Evolutionary conservation across 176 grass and related monocot species (phyloP).

Genomic region (Eragrostis curvula): DNA sequence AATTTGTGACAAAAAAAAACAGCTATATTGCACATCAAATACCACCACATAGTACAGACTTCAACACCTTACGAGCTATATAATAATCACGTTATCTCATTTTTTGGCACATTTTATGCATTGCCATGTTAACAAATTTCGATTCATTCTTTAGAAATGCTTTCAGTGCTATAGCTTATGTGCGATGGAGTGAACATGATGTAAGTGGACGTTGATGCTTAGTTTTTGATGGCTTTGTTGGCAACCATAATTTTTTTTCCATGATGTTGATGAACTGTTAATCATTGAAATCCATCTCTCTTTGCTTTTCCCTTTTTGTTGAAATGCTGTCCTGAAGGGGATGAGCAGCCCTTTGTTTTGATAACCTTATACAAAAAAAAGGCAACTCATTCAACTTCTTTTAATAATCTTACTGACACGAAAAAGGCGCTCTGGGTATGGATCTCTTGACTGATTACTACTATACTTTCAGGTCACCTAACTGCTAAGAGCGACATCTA

Average conservation of each 20-base stretch:
- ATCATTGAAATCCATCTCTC: conserved; percentile 6
- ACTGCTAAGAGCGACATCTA: conserved; percentile 76
- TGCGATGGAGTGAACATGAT: neutral
- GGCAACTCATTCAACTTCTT: neutral
- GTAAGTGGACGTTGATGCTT: neutral
- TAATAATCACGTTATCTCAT: no score
- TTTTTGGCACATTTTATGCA: neutral
- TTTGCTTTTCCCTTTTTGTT: neutral
- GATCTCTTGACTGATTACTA: neutral
- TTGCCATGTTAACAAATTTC: neutral
- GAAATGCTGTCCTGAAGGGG: neutral
- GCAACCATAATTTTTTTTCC: neutral
- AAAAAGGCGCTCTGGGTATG: neutral
- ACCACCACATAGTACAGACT: neutral
- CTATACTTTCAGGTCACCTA: conserved; percentile 60
- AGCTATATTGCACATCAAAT: neutral
- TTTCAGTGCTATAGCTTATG: neutral
- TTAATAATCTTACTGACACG: no score
- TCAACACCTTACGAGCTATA: neutral
- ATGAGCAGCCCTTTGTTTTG: neutral
- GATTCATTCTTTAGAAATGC: conserved; percentile 10
- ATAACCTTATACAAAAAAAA: neutral
- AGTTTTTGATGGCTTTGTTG: neutral
- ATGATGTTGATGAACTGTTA: neutral
- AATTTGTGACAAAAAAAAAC: conserved; percentile 14